Conservation (phyloP, 2,329 filamentous ascomycete genomes). For the Madurella fahalii region DNA sequence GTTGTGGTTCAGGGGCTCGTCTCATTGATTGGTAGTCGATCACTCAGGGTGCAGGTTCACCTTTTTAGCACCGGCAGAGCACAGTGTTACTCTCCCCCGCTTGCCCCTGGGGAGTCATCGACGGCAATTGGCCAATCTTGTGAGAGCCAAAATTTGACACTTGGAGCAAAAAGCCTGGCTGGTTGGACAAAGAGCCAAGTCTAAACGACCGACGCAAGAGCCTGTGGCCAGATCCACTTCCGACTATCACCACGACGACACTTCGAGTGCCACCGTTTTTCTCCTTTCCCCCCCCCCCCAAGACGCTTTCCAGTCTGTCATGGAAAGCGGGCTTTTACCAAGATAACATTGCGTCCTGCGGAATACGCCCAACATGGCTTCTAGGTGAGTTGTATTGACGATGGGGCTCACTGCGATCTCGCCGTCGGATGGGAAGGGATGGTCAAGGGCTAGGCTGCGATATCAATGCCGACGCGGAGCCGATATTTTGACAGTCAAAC, state of each 20-base stretch:
- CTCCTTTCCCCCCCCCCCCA: neutral
- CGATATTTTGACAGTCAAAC: neutral
- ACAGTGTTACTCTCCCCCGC: neutral
- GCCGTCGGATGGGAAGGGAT: neutral
- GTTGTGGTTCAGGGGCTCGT: too few relatives aligned
- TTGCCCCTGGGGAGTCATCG: neutral
- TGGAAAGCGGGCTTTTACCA: conserved; percentile 1
- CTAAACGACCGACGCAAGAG: neutral
- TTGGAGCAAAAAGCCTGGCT: conserved; percentile 11
- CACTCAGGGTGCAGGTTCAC: neutral
- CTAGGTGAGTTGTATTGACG: conserved; percentile 17
- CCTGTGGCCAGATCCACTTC: conserved; percentile 1
- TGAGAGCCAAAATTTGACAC: conserved; percentile 16
- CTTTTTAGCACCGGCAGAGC: neutral
- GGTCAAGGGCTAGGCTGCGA: neutral
- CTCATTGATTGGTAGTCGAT: conserved; percentile 6
- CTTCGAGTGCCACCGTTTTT: neutral
- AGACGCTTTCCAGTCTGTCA: neutral
- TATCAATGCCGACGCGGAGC: neutral
- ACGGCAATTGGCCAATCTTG: conserved; percentile 21
- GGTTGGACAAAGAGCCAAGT: conserved; percentile 12
- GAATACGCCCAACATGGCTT: conserved; percentile 21
- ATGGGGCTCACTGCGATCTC: neutral
- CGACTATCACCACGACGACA: neutral
- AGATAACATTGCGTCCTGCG: neutral